Evolutionary conservation across 768 basidiomycete species (phyloP).

Genomic region (Amanita molliuscula): DNA sequence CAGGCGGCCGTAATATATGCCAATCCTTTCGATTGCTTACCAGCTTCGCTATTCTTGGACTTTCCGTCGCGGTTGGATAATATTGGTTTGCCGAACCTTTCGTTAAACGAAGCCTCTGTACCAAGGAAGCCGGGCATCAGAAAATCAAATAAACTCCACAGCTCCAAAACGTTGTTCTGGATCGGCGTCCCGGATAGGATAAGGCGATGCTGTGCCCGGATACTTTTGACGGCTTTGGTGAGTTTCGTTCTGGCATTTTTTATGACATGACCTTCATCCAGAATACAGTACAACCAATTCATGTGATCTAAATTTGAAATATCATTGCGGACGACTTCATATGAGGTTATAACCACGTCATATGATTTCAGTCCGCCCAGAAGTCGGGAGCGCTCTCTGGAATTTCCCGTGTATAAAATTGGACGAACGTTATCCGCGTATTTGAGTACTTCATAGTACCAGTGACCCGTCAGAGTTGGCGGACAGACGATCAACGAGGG

Average conservation of each 20-base stretch:
- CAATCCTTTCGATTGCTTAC: slow-evolving; percentile 32
- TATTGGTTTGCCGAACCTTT: slow-evolving; percentile 93
- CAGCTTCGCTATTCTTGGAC: slow-evolving; percentile 88
- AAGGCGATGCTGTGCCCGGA: slow-evolving; percentile 85
- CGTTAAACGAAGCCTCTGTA: slow-evolving; percentile 90
- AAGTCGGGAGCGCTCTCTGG: slow-evolving; percentile 67
- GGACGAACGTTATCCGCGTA: slow-evolving; percentile 81
- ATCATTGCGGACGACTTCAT: slow-evolving; percentile 96
- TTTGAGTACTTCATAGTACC: slow-evolving; percentile 96
- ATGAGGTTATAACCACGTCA: slow-evolving; percentile 95
- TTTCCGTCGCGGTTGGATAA: slow-evolving; percentile 92
- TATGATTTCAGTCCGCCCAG: slow-evolving; percentile 53
- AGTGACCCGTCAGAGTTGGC: slow-evolving; percentile 95
- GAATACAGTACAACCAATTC: slow-evolving; percentile 91
- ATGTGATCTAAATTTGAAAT: slow-evolving; percentile 61
- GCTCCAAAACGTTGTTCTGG: slow-evolving; percentile 95
- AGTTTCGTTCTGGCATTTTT: slow-evolving; percentile 99
- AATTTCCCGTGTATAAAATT: slow-evolving; percentile 81
- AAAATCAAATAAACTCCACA: slow-evolving; percentile 99
- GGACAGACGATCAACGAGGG: slow-evolving; percentile 95
- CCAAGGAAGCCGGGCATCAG: slow-evolving; percentile 99
- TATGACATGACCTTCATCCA: slow-evolving; percentile 98
- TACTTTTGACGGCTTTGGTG: slow-evolving; percentile 88
- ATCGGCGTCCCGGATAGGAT: slow-evolving; percentile 97
- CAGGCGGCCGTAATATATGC: neutral